Base-by-base conservation (phyloP, 257 asterid genomes). In the Phtheirospermum japonicum region DNA sequence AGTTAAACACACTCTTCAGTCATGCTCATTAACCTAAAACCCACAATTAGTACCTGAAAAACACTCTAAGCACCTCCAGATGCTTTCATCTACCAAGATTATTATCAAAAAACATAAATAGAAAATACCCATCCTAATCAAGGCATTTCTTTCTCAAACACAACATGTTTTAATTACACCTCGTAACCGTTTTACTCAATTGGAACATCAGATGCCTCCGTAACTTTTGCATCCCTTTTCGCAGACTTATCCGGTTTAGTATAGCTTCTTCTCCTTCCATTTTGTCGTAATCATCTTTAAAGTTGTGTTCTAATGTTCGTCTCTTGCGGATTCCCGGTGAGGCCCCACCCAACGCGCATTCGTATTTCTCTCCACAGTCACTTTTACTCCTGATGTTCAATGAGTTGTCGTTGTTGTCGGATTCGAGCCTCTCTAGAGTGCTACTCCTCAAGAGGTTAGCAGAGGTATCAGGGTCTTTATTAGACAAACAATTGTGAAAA, bases 131-230 rank as follows among this genome's bases (percentile, higher is more conserved):
- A 23, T 23, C 28, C 2, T 23, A 23, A 23, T 1, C 28, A n/a
- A 3, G 2, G 28, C 3, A 1, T 23, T 23, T 23, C 28, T 23
- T 23, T 23, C 28, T 23, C 1, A 19, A 50, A 50, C 30, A 17
- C 12, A 8, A 9, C 32, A 4, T 12, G n/a, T 0, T 50, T n/a
- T 23, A 23, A 23, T 50, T 50, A 6, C 13, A 50, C 14, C 56
- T 84, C 74, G 78, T 80, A 18, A 57, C 79, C 7, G 79, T 49
- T 85, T 64, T 82, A 51, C 77, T 85, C 70, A 81, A 46, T 65
- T 82, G 92, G 69, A 88, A 85, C 39, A 88, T 83, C 0, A 89
- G 92, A 74, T 85, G 90, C 55, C 74, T 60, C 69, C 84, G 63
- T 18, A 88, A 83, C 75, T 77, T 88, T 26, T 61, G 75, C 81